These are phyloP conservation scores for Fusarium ramigenum DNA, from an alignment of 2,329 filamentous ascomycete genomes.

Conservation along the genomic window DNA sequence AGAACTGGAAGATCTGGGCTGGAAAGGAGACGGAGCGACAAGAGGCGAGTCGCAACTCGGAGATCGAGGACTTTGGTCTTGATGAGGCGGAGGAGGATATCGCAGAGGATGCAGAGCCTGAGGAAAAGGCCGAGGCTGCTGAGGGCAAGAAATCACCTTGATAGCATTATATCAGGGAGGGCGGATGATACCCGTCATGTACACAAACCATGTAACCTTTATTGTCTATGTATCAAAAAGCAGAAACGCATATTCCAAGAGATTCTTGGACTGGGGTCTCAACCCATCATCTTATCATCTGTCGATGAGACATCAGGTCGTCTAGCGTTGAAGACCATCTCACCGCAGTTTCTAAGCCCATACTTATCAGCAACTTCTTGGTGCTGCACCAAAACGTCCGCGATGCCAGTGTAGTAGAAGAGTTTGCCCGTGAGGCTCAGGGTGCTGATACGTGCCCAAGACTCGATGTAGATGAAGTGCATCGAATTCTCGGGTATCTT, in stretches of 20 bases:
- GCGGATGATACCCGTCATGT: constrained; percentile 37
- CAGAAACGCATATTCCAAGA: constrained; percentile 30
- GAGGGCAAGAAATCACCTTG: constrained; percentile 28
- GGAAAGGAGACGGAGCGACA: constrained; percentile 54
- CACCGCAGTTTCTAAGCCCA: constrained; percentile 50
- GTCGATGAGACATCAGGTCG: constrained; percentile 37
- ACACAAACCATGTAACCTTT: constrained; percentile 38
- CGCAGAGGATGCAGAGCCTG: constrained; percentile 29
- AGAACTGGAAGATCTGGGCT: constrained; percentile 88
- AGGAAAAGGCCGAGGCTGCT: constrained; percentile 35
- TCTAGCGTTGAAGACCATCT: constrained; percentile 53
- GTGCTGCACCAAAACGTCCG: constrained; percentile 88
- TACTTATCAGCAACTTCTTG: constrained; percentile 64
- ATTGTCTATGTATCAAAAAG: constrained; percentile 38
- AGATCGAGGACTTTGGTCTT: constrained; percentile 55
- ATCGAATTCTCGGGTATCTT: constrained; percentile 64
- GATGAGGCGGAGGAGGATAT: constrained; percentile 48
- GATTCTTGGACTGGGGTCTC: neutral
- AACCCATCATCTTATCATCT: neutral
- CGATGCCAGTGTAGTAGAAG: constrained; percentile 69
- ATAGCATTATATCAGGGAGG: neutral
- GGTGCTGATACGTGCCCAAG: constrained; percentile 84
- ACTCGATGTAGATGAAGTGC: constrained; percentile 87
- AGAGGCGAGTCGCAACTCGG: constrained; percentile 52
- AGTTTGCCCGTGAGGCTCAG: constrained; percentile 87